Evolutionary conservation across 2,329 filamentous ascomycete genomes (phyloP), one percentile per base, ranked within the genome.

Genomic region (Fusarium sp.): DNA sequence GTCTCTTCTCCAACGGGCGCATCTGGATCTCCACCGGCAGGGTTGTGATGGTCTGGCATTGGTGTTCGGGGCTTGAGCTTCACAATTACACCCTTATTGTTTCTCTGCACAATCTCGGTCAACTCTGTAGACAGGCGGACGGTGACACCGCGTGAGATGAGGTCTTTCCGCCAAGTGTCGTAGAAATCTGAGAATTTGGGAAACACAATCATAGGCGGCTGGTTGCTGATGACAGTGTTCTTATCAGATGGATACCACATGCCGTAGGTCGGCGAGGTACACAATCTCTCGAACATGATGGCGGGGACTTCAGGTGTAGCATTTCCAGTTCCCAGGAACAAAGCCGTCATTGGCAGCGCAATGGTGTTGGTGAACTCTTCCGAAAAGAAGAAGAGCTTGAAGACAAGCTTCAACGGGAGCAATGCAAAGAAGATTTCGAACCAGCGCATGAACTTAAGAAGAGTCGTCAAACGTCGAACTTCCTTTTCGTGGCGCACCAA

Each of bases 361-460:
- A 67, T 67, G 2, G 52, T 67, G 19, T 67, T 67, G 1, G 65
- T 67, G 3, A 67, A 67, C 4, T 67, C 65, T 14, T 67, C 65
- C 0, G 65, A 67, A 15, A 67, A 67, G 0, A 53, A n/a, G 3
- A 67, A 67, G 0, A 67, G 9, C 2, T 64, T 67, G 3, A 67
- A 67, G 1, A 67, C 65, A 0, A 67, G 49, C 7, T 19, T 64
- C 0, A 67, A 19, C 0, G 65, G 65, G 0, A 67, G 35, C 1
- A 67, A 4, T 1, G 63, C 65, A 19, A 67, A 67, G 40, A 67
- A 67, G 1, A 67, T 47, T 20, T 67, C 65, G 0, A 67, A 67
- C 65, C 65, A 67, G 7, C 65, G 65, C 63, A 67, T 67, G 1
- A 67, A 39, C n/a, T 67, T 67, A 40, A 67, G 65, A 15, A 67